Conservation (phyloP, 352 stramenopile species). For the Phytophthora megakarya region DNA sequence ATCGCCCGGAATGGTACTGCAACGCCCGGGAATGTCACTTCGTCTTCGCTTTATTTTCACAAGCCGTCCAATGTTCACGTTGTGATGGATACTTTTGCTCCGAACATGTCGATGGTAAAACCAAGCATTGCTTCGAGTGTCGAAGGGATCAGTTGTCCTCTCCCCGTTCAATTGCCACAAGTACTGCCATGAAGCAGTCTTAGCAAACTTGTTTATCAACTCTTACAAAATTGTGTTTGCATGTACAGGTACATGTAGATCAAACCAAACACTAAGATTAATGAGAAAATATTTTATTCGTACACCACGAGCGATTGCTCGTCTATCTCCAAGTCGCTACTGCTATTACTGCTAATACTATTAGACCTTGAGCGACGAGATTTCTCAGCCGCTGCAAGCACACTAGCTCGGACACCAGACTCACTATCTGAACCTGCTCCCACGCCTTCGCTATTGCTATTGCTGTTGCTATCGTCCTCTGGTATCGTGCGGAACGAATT, state of each 20-base stretch:
- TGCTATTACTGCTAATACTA: slow-evolving; percentile 35
- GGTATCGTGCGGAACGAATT: slow-evolving; percentile 79
- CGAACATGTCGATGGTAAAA: slow-evolving; percentile 47
- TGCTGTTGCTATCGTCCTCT: slow-evolving; percentile 44
- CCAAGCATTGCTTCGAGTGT: slow-evolving; percentile 45
- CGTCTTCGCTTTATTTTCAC: slow-evolving; percentile 73
- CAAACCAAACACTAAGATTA: neutral
- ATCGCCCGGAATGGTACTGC: slow-evolving; percentile 77
- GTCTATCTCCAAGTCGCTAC: slow-evolving; percentile 36
- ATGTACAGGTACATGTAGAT: slow-evolving; percentile 13
- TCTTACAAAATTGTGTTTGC: no score
- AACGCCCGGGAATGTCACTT: slow-evolving; percentile 61
- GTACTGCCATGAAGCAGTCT: slow-evolving; percentile 18
- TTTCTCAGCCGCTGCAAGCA: slow-evolving; percentile 32
- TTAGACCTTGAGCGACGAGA: slow-evolving; percentile 31
- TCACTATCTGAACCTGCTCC: slow-evolving; percentile 33
- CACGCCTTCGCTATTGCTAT: slow-evolving; percentile 38
- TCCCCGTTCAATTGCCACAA: slow-evolving; percentile 5
- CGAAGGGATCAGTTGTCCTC: slow-evolving; percentile 26
- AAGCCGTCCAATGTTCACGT: slow-evolving; percentile 48
- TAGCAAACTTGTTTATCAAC: slow-evolving; percentile 18
- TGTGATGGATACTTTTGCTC: slow-evolving; percentile 69
- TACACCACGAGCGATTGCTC: slow-evolving; percentile 42
- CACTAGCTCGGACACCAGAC: slow-evolving; percentile 19
- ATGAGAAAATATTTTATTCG: slow-evolving; percentile 29